A percentile compares a stretch with the other conserved stretches of the same genome.
phyloP scores from a whole-genome alignment of 2,329 filamentous ascomycete genomes.

The Teratosphaeria pseudoeucalypti region DNA sequence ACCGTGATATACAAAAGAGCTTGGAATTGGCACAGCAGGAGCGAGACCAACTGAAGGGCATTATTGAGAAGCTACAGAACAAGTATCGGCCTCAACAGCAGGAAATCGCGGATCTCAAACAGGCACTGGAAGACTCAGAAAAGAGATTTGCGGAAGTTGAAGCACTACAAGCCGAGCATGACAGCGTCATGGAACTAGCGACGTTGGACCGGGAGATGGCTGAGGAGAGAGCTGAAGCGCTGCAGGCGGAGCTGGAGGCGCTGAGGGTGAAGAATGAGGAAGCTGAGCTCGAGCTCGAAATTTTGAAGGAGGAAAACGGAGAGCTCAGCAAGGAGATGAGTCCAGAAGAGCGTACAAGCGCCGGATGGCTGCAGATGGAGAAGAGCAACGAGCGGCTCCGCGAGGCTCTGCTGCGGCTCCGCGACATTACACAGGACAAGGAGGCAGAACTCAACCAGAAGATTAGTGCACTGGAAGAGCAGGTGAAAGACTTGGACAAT shows the following conservation, averaged over 20 bases:
- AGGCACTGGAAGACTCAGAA: constrained; percentile 67
- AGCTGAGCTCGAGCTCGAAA: constrained; percentile 75
- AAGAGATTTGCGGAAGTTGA: constrained; percentile 59
- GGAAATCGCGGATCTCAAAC: constrained; percentile 66
- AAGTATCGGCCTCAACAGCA: constrained; percentile 80
- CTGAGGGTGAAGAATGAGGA: constrained; percentile 71
- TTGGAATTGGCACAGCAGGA: constrained; percentile 68
- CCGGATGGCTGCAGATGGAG: constrained; percentile 87
- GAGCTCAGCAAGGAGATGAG: constrained; percentile 78
- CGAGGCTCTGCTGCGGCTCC: constrained; percentile 71
- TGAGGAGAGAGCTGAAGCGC: constrained; percentile 76
- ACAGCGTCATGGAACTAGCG: constrained; percentile 74
- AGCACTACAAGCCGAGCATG: constrained; percentile 69
- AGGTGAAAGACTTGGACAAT: constrained; percentile 32
- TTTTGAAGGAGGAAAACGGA: constrained; percentile 75
- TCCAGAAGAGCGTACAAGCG: constrained; percentile 74
- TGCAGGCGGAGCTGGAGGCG: constrained; percentile 69
- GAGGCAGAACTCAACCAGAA: constrained; percentile 70
- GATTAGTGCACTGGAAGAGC: constrained; percentile 27
- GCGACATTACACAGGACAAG: constrained; percentile 77
- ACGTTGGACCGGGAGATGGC: constrained; percentile 92
- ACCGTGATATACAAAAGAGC: constrained; percentile 72
- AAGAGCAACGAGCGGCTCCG: constrained; percentile 77
- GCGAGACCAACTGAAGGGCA: constrained; percentile 65
- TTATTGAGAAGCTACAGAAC: constrained; percentile 81